phyloP scores from a whole-genome alignment of 2,329 filamentous ascomycete genomes.

The Cercospora nicotianae region DNA sequence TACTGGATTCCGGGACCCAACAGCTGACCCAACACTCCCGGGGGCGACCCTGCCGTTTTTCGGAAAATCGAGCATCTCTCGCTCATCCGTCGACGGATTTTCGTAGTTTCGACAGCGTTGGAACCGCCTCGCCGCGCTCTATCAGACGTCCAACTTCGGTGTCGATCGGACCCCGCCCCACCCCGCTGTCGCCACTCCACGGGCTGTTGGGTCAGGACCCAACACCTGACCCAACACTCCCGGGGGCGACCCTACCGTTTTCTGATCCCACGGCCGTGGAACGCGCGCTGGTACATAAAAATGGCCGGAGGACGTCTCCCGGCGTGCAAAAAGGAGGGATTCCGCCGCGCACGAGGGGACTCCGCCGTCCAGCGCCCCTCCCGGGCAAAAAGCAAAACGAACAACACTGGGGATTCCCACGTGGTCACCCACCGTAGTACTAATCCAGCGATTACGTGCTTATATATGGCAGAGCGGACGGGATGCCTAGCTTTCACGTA shows the following conservation, averaged over 20 bases:
- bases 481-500: constrained; percentile 11
- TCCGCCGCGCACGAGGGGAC: too few relatives aligned
- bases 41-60: neutral
- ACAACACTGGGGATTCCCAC: constrained; percentile 14
- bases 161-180: neutral
- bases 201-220: neutral
- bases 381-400: constrained; percentile 10
- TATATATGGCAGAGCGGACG: constrained; percentile 11
- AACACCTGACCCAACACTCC: neutral
- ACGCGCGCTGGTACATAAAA: neutral
- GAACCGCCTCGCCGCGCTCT: neutral
- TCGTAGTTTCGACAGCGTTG: neutral
- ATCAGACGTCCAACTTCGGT: neutral
- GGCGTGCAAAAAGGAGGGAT: neutral
- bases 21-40: neutral
- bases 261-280: neutral
- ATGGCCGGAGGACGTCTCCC: neutral
- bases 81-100: neutral
- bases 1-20: neutral
- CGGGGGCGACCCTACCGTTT: neutral
- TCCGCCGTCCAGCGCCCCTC: neutral
- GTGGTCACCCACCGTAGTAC: constrained; percentile 15
- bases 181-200: too few relatives aligned
- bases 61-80: neutral
- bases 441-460: constrained; percentile 15